A percentile compares a stretch with the other conserved stretches of the same genome.
These are phyloP conservation scores for Blastobotrys mokoenaii DNA, from an alignment of 805 yeast species.

Conservation along the genomic window DNA sequence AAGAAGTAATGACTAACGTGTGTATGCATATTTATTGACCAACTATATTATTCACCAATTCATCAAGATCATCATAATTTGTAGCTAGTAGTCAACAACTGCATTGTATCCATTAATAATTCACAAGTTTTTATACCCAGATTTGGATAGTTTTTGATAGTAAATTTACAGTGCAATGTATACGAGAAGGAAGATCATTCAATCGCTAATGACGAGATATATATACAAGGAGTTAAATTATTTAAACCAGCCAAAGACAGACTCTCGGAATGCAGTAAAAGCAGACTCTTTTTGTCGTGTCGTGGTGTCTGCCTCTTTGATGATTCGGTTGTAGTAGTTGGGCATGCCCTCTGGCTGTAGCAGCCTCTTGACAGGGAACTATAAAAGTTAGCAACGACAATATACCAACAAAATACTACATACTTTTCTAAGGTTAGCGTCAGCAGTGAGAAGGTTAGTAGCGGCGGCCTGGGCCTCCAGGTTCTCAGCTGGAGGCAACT, in stretches of 20 bases:
- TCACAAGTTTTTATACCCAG: no score
- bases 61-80: no score
- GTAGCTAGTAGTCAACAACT: no score
- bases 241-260: conserved; percentile 51
- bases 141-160: no score
- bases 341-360: conserved; percentile 81
- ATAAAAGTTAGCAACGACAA: conserved; percentile 1
- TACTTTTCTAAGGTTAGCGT: conserved; percentile 14
- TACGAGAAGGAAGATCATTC: no score
- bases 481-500: conserved; percentile 20
- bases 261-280: conserved; percentile 60
- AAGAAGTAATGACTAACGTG: conserved; percentile 19
- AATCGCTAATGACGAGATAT: neutral
- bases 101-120: no score
- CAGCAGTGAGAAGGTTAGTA: conserved; percentile 14
- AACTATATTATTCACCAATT: no score
- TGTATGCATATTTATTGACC: conserved; percentile 1
- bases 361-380: conserved; percentile 39
- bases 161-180: no score
- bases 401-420: neutral
- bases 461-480: conserved; percentile 20
- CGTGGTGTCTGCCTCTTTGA: conserved; percentile 57
- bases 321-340: conserved; percentile 59
- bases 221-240: neutral
- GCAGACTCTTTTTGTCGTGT: conserved; percentile 57